Percentiles rank a stretch among this genome's conserved stretches.
phyloP scores from a whole-genome alignment of 352 stramenopile species.

The Globisporangium alternatum region DNA sequence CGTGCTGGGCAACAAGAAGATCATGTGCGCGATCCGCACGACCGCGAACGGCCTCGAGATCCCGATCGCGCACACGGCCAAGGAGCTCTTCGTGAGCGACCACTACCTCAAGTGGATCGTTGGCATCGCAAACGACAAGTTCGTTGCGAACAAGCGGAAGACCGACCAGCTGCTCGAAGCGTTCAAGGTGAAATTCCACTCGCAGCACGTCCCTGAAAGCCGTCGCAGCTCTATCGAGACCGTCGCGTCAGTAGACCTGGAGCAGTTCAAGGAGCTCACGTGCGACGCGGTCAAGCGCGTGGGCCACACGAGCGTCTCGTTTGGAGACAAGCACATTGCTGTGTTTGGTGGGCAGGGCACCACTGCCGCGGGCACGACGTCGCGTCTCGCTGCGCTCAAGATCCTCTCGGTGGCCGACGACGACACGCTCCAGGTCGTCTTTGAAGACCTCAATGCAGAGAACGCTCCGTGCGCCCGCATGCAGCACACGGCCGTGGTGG shows the following conservation, averaged over 20 bases:
- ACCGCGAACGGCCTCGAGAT: constrained; percentile 87
- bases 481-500: constrained; percentile 68
- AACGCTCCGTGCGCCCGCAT: constrained; percentile 51
- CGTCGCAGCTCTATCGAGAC: not conserved
- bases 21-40: constrained; percentile 90
- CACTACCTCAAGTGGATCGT: constrained; percentile 75
- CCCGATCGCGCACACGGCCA: constrained; percentile 51
- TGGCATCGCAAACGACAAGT: constrained; percentile 84
- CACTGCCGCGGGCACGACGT: constrained; percentile 52
- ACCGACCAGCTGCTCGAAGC: constrained; percentile 66
- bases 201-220: not conserved
- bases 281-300: constrained; percentile 45
- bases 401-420: constrained; percentile 25
- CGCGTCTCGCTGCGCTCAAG: constrained; percentile 52
- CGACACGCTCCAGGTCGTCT: constrained; percentile 28
- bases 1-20: constrained; percentile 82
- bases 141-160: constrained; percentile 69
- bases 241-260: constrained; percentile 15
- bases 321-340: constrained; percentile 34
- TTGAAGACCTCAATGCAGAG: constrained; percentile 13
- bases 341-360: constrained; percentile 72
- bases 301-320: constrained; percentile 59
- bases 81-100: constrained; percentile 62
- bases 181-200: constrained; percentile 41
- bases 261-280: constrained; percentile 15